A percentile compares a stretch with the other conserved stretches of the same genome.
phyloP scores from a whole-genome alignment of 225 moss, liverwort and hornwort genomes.

The Marchantia polymorpha region DNA sequence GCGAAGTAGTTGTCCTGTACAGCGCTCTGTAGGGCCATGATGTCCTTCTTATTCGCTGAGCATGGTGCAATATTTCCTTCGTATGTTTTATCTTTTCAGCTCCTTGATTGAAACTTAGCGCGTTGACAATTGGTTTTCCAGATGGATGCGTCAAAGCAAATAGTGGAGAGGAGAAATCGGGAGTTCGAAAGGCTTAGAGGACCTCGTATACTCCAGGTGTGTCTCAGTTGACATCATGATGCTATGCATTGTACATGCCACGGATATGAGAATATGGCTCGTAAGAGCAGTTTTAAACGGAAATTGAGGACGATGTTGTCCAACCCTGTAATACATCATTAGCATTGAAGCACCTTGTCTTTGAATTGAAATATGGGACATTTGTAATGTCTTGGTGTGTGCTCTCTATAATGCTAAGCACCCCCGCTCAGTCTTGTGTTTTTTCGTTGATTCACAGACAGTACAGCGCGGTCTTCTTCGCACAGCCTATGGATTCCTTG shows the following conservation, averaged over 20 bases:
- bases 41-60: background rate
- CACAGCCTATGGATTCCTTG: conserved; percentile 69
- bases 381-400: background rate
- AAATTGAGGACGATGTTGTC: too few species aligned
- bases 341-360: too few species aligned
- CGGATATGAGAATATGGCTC: too few species aligned
- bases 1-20: too few species aligned
- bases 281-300: too few species aligned
- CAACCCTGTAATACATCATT: background rate
- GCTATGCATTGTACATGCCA: background rate
- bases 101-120: background rate
- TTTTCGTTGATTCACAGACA: conserved; percentile 42
- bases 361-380: too few species aligned
- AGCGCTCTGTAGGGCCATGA: too few species aligned
- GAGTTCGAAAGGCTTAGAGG: conserved; percentile 88
- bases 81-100: background rate
- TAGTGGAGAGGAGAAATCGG: conserved; percentile 67
- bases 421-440: background rate
- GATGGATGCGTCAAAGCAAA: conserved; percentile 82
- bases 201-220: conserved; percentile 69
- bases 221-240: background rate
- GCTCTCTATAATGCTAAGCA: background rate
- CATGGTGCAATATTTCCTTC: background rate
- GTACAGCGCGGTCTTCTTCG: conserved; percentile 82
- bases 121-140: conserved; percentile 23